Conservation (phyloP, 306 rosid genomes). For the Castanea crenata region DNA sequence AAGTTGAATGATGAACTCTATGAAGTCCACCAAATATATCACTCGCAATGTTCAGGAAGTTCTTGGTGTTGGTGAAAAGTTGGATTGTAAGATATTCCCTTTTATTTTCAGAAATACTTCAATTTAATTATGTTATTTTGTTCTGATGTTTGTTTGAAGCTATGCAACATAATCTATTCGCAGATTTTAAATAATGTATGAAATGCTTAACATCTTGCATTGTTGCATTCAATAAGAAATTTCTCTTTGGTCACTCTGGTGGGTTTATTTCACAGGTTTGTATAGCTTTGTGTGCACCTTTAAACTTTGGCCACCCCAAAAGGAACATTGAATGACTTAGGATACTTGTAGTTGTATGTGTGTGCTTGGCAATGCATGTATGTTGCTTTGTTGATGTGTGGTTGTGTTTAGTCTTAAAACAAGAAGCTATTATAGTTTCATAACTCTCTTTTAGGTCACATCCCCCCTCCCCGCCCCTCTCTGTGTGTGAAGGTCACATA, state of each 20-base stretch:
- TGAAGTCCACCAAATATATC: slow-evolving; percentile 97
- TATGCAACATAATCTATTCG: background rate
- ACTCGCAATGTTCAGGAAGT: slow-evolving; percentile 99
- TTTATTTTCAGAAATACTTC: background rate
- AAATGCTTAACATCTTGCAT: background rate
- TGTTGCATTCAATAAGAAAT: background rate
- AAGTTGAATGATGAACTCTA: slow-evolving; percentile 97
- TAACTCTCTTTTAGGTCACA: background rate
- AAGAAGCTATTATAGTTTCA: background rate
- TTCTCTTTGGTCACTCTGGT: background rate
- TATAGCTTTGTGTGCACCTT: background rate
- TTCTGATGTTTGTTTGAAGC: slow-evolving; percentile 16
- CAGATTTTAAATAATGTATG: background rate
- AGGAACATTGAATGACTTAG: background rate
- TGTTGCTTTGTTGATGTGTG: background rate
- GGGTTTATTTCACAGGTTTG: background rate
- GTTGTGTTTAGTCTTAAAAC: background rate
- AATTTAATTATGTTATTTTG: slow-evolving; percentile 12
- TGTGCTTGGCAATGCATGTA: background rate
- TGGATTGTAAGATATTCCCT: slow-evolving; percentile 80
- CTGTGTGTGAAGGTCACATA: background rate
- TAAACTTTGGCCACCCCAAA: background rate
- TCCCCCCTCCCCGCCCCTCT: too few relatives aligned
- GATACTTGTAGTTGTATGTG: background rate
- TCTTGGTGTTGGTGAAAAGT: slow-evolving; percentile 99